Conservation (phyloP, 495 filamentous ascomycete species). For the Elaphomyces granulatus region DNA sequence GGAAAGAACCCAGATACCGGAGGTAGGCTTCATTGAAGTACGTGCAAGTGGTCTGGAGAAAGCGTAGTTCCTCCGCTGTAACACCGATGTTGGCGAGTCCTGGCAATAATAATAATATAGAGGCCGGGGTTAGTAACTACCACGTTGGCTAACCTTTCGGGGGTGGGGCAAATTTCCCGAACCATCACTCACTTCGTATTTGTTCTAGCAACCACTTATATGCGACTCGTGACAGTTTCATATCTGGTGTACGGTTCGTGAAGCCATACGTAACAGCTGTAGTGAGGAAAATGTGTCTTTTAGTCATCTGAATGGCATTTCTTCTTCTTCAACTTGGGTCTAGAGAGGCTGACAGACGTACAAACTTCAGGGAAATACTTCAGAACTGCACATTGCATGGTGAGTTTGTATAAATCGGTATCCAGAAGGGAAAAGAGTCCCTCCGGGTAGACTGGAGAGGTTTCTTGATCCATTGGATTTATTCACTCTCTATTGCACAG, state of each 20-base stretch:
- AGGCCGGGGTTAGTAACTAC: no score
- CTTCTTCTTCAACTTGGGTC: no score
- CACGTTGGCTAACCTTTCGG: no score
- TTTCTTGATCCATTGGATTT: constrained; percentile 21
- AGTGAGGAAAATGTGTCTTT: no score
- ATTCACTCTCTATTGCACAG: no score
- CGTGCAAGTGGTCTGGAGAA: constrained; percentile 61
- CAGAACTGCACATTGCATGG: constrained; percentile 94
- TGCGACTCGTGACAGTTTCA: constrained; percentile 71
- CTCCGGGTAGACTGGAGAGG: constrained; percentile 29
- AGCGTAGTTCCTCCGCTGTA: constrained; percentile 62
- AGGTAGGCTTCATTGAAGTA: constrained; percentile 71
- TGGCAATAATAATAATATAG: constrained; percentile 13
- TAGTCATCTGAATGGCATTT: no score
- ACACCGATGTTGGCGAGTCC: constrained; percentile 67
- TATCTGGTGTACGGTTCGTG: constrained; percentile 87
- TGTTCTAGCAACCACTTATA: constrained; percentile 78
- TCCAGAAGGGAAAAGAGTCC: constrained; percentile 87
- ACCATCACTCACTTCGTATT: constrained; percentile 49
- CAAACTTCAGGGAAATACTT: constrained; percentile 75
- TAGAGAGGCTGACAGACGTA: no score
- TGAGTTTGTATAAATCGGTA: constrained; percentile 96
- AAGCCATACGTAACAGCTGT: constrained; percentile 77
- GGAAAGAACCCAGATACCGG: constrained; percentile 64
- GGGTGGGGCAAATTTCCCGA: no score